Percentiles rank a stretch among this genome's conserved stretches.
Conservation (phyloP, 805 yeast genomes). For the Blastobotrys chiropterorum region DNA sequence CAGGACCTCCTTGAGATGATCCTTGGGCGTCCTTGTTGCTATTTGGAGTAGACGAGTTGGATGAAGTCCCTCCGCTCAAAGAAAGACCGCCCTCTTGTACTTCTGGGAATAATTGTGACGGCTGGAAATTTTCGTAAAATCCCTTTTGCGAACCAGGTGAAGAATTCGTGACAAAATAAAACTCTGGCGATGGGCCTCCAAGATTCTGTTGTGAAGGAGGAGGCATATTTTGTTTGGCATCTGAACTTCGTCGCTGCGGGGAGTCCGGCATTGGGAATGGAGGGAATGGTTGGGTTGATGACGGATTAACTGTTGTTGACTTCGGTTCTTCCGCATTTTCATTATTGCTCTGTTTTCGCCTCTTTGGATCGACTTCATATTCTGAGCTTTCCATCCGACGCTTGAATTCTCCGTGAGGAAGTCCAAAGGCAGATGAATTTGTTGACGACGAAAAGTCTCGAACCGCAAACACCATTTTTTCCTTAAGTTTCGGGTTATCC, state of each 20-base stretch:
- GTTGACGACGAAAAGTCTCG: neutral
- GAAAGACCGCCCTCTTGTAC: constrained; percentile 1
- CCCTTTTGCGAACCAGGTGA: constrained; percentile 21
- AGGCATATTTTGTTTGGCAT: neutral
- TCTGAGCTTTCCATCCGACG: constrained; percentile 1
- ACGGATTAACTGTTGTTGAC: neutral
- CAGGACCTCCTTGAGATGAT: neutral
- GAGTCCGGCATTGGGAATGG: neutral
- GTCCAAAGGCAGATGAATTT: neutral
- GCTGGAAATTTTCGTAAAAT: constrained; percentile 49
- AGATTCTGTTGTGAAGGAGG: neutral
- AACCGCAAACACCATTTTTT: constrained; percentile 17
- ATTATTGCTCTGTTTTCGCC: neutral
- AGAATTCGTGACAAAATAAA: constrained; percentile 28
- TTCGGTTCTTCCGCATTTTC: neutral
- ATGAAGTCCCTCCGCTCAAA: neutral
- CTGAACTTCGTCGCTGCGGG: neutral
- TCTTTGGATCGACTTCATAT: neutral
- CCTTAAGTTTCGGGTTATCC: constrained; percentile 20
- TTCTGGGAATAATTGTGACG: constrained; percentile 50
- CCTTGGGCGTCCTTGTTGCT: neutral
- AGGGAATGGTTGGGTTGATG: neutral
- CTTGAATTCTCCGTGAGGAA: neutral
- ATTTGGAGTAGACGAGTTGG: constrained; percentile 2
- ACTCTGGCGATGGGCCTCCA: constrained; percentile 25